phyloP scores from a whole-genome alignment of 1,284 basidiomycete species.

The Chiua sp. region DNA sequence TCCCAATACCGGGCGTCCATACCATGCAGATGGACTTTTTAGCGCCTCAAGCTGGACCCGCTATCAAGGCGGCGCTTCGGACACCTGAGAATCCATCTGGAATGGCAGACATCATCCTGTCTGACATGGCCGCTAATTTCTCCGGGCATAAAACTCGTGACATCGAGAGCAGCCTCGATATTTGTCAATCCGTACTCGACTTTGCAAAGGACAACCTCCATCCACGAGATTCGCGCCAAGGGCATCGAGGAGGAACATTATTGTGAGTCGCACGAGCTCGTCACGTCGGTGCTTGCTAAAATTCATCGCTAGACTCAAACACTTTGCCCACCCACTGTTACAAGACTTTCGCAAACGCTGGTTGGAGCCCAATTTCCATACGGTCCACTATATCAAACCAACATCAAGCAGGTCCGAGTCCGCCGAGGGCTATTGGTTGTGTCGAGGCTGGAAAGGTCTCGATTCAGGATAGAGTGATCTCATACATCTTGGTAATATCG shows the following conservation, averaged over 20 bases:
- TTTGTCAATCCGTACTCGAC: constrained; percentile 66
- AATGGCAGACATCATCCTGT: constrained; percentile 73
- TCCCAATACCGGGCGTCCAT: constrained; percentile 69
- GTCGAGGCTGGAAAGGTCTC: constrained; percentile 57
- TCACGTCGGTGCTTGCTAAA: background rate
- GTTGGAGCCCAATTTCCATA: constrained; percentile 62
- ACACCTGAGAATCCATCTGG: constrained; percentile 42
- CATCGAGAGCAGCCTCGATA: constrained; percentile 61
- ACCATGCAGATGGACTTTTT: constrained; percentile 80
- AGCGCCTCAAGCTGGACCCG: constrained; percentile 52
- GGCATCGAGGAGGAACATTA: constrained; percentile 58
- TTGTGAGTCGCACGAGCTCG: constrained; percentile 54
- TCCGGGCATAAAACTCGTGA: constrained; percentile 68
- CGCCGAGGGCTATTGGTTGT: constrained; percentile 78
- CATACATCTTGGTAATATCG: constrained; percentile 6
- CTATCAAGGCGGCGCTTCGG: constrained; percentile 54
- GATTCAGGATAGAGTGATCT: background rate
- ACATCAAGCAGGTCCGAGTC: constrained; percentile 70
- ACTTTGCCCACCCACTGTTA: constrained; percentile 70
- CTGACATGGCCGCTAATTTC: constrained; percentile 79
- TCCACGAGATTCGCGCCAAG: constrained; percentile 2
- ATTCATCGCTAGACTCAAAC: constrained; percentile 61
- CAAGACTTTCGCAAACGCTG: constrained; percentile 56
- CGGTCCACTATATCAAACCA: constrained; percentile 68
- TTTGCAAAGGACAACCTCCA: constrained; percentile 63